These are phyloP conservation scores for Vaccinium macrocarpon DNA, from an alignment of 148 eudicot genomes.

Conservation along the genomic window DNA sequence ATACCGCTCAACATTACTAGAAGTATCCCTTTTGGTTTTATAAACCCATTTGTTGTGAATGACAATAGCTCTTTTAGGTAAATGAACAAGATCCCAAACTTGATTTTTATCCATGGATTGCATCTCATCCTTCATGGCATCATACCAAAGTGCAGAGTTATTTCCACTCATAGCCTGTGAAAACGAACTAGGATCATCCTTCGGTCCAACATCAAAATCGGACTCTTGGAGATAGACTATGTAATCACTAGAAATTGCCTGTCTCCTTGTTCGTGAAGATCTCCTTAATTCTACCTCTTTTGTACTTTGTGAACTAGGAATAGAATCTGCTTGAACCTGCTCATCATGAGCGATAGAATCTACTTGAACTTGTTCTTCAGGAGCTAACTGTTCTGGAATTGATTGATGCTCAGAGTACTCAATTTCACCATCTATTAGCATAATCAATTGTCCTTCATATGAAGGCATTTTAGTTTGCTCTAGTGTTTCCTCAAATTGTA, in stretches of 20 bases:
- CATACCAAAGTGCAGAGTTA: background rate
- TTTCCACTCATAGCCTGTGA: background rate
- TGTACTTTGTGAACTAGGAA: background rate
- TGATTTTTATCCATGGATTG: background rate
- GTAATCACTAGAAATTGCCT: background rate
- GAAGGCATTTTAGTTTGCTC: too few species aligned
- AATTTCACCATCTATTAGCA: too few species aligned
- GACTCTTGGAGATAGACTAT: background rate
- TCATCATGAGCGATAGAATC: too few species aligned
- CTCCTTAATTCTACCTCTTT: background rate
- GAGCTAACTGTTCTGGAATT: background rate
- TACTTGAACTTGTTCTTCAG: background rate
- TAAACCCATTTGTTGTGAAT: too few species aligned
- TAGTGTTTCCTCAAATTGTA: too few species aligned
- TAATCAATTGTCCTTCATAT: background rate
- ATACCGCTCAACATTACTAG: too few species aligned
- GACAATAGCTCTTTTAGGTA: too few species aligned
- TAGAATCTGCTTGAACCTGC: background rate
- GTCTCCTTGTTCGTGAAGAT: background rate
- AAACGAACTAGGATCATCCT: background rate
- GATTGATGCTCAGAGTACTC: too few species aligned
- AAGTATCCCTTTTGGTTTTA: too few species aligned
- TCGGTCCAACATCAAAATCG: background rate
- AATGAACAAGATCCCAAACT: background rate
- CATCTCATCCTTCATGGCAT: constrained; percentile 5